Percentiles rank a stretch among this genome's conserved stretches.
These are phyloP conservation scores for Gaeumannomyces tritici DNA, from an alignment of 2,329 filamentous ascomycete genomes.

Conservation along the genomic window DNA sequence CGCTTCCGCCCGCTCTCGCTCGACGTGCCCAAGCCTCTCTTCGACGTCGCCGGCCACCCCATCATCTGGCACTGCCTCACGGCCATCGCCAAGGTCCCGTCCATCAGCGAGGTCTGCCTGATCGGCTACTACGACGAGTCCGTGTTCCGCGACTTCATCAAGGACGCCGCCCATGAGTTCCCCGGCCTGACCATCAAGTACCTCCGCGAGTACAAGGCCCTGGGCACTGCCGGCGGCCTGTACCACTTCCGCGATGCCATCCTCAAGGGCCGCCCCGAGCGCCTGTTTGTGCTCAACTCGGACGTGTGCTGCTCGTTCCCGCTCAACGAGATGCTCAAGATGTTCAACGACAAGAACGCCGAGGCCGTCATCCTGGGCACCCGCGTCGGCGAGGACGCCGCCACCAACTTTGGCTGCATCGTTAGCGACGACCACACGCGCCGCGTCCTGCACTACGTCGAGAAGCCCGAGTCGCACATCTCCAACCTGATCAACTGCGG, in stretches of 20 bases:
- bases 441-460: slow-evolving; percentile 95
- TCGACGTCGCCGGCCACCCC: slow-evolving; percentile 95
- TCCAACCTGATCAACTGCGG: slow-evolving; percentile 99
- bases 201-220: slow-evolving; percentile 90
- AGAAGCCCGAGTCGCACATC: slow-evolving; percentile 96
- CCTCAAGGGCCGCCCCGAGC: slow-evolving; percentile 87
- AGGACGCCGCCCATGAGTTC: slow-evolving; percentile 76
- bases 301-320: slow-evolving; percentile 99
- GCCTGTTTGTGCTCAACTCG: slow-evolving; percentile 94
- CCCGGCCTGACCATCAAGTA: slow-evolving; percentile 87
- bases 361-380: slow-evolving; percentile 96
- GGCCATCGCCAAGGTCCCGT: slow-evolving; percentile 80
- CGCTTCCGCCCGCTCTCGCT: slow-evolving; percentile 91
- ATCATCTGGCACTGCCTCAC: slow-evolving; percentile 98
- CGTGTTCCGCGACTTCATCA: slow-evolving; percentile 97
- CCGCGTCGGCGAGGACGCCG: slow-evolving; percentile 79
- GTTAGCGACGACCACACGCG: slow-evolving; percentile 90
- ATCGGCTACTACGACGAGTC: slow-evolving; percentile 98
- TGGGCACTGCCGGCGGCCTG: slow-evolving; percentile 90
- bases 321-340: slow-evolving; percentile 84
- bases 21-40: slow-evolving; percentile 95
- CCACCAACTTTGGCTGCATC: slow-evolving; percentile 95
- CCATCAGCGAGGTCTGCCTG: slow-evolving; percentile 90
- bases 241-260: slow-evolving; percentile 99
- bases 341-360: slow-evolving; percentile 90